These are phyloP conservation scores for Suhomyces yuchorum DNA, from an alignment of 1,139 yeast species.

Conservation along the genomic window DNA sequence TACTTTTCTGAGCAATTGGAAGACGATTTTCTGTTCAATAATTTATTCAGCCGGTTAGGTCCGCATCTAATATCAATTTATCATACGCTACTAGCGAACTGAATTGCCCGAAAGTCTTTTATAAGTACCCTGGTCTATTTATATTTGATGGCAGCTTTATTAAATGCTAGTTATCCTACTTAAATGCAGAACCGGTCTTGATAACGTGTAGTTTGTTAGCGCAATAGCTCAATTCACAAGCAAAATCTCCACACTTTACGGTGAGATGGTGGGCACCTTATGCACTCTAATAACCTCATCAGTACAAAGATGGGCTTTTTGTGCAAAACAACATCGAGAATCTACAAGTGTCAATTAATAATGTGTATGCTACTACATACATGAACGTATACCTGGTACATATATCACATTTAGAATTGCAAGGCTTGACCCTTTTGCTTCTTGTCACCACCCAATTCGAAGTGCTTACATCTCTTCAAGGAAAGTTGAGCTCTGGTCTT, in stretches of 20 bases:
- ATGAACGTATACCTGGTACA: slow-evolving; percentile 13
- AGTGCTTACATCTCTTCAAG: slow-evolving; percentile 99
- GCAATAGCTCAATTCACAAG: too few species aligned
- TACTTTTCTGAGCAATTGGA: neutral
- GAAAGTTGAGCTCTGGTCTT: slow-evolving; percentile 98
- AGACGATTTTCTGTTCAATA: neutral
- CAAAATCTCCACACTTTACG: too few species aligned
- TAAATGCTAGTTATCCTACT: neutral
- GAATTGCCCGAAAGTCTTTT: neutral
- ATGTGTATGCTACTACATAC: slow-evolving; percentile 13
- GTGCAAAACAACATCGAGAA: too few species aligned
- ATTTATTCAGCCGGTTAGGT: neutral
- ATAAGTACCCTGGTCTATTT: slow-evolving; percentile 2
- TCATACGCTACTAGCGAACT: neutral
- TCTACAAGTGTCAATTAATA: slow-evolving; percentile 6
- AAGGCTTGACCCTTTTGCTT: slow-evolving; percentile 99
- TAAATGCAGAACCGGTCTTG: slow-evolving; percentile 3
- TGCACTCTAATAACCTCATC: too few species aligned
- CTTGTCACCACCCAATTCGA: slow-evolving; percentile 99
- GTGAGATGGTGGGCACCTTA: too few species aligned
- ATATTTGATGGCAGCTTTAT: neutral
- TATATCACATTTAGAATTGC: slow-evolving; percentile 64
- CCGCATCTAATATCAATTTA: neutral
- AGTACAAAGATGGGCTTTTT: too few species aligned
- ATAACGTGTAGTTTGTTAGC: neutral